Evolutionary conservation across 805 yeast species (phyloP), one percentile per base, ranked within the genome.

Genomic region (Spathaspora gorwiae): DNA sequence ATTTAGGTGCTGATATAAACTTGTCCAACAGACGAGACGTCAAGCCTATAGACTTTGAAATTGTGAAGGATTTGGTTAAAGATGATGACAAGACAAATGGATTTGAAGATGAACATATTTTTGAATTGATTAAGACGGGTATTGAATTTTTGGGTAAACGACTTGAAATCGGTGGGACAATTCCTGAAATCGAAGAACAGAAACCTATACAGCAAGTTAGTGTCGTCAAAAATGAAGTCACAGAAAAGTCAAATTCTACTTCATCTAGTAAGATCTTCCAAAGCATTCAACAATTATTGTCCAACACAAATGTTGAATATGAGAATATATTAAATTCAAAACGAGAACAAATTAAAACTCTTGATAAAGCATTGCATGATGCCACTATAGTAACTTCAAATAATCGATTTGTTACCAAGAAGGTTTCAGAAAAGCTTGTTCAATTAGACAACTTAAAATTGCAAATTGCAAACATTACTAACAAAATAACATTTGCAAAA

Each of bases 21-120:
- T 75, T 88, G 40, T 79, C 88, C 5, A 94, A 94, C 61, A 84
- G 87, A 42, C 85, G 92, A 4, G 97, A 97, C 0, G 75, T 92
- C 31, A 80, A 86, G 49, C 96, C 98, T 3, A 66, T 75, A 11
- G 98, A 94, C 65, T 92, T 87, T 65, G 96, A 95, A 38, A 80
- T 85, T 44, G 79, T 75, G 38, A 66, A 78, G 39, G 73, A 70
- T 39, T 56, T 60, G 10, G 36, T 40, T 7, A 49, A 54, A 34
- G 51, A 46, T 19, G 47, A 46, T 11, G 35, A 43, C 9, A 29
- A 9, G 12, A 42, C 47, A 24, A 37, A 46, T 35, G 59, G 53
- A 39, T 42, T 27, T 33, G 56, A 54, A 10, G 55, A 54, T 32
- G 65, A 61, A 14, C 67, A 62, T 35, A 49, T 68, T 12, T 49